Percentiles rank a stretch among this genome's conserved stretches.
Evolutionary conservation across 2,329 filamentous ascomycete species (phyloP).

Genomic region (Fusarium algeriense): DNA sequence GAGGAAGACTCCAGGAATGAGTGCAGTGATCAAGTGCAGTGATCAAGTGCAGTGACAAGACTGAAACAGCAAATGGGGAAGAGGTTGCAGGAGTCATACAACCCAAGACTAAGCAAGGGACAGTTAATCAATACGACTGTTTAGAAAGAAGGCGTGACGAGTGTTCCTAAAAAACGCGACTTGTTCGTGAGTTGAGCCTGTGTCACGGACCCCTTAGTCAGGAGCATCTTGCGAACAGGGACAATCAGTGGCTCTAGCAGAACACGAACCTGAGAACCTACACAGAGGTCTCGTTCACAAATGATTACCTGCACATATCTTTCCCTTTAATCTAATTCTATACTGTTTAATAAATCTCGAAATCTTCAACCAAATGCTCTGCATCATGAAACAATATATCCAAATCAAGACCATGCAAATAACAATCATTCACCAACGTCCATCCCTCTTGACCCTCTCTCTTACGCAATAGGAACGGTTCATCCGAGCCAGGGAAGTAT

Average conservation of each 20-base stretch:
- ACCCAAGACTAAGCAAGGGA: rapidly evolving
- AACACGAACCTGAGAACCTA: background rate
- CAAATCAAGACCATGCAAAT: conserved; percentile 13
- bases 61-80: background rate
- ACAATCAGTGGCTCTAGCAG: no score
- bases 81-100: rapidly evolving
- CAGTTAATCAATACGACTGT: rapidly evolving
- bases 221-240: no score
- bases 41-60: no score
- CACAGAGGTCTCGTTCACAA: no score
- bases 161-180: no score
- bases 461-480: conserved; percentile 1
- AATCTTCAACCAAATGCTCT: conserved; percentile 11
- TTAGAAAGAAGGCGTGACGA: rapidly evolving
- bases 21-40: no score
- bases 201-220: no score
- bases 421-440: conserved; percentile 17
- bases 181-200: no score
- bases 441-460: background rate
- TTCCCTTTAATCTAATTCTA: rapidly evolving
- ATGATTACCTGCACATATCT: background rate
- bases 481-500: conserved; percentile 9
- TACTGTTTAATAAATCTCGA: background rate
- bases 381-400: conserved; percentile 6
- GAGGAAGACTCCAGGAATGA: no score